Percentiles rank a stretch among this genome's conserved stretches.
Evolutionary conservation across 345 rosid genomes (phyloP).

Genomic region (Triadica sebifera): DNA sequence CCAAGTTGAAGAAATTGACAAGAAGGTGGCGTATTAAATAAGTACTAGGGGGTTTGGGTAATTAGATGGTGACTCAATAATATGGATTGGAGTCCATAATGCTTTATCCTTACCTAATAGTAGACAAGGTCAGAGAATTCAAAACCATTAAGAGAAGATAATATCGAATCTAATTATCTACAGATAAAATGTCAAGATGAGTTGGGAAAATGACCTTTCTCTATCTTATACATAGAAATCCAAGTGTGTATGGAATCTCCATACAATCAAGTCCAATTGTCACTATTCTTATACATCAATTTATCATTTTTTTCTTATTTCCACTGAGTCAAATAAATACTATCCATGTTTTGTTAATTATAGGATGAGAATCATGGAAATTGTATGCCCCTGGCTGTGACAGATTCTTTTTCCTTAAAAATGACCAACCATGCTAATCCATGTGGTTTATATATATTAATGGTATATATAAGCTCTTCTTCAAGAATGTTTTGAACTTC

Average conservation of each 20-base stretch:
- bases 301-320: background rate
- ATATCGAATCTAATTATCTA: slow-evolving; percentile 28
- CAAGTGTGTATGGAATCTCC: slow-evolving; percentile 5
- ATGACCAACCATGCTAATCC: background rate
- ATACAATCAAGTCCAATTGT: slow-evolving; percentile 8
- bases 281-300: background rate
- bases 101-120: slow-evolving; percentile 15
- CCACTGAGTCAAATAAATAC: background rate
- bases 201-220: slow-evolving; percentile 14
- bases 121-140: slow-evolving; percentile 5
- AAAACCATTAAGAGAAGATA: slow-evolving; percentile 26
- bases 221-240: background rate
- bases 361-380: background rate
- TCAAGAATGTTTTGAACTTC: background rate
- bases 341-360: too few relatives aligned
- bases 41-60: background rate
- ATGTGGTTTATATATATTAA: too few relatives aligned
- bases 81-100: too few relatives aligned
- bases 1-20: too few relatives aligned
- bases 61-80: slow-evolving; percentile 12
- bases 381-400: background rate
- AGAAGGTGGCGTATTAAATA: too few relatives aligned
- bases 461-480: background rate
- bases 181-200: slow-evolving; percentile 21
- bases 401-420: background rate